Conservation (phyloP, 768 basidiomycete genomes). For the Boletus rubropictus region DNA sequence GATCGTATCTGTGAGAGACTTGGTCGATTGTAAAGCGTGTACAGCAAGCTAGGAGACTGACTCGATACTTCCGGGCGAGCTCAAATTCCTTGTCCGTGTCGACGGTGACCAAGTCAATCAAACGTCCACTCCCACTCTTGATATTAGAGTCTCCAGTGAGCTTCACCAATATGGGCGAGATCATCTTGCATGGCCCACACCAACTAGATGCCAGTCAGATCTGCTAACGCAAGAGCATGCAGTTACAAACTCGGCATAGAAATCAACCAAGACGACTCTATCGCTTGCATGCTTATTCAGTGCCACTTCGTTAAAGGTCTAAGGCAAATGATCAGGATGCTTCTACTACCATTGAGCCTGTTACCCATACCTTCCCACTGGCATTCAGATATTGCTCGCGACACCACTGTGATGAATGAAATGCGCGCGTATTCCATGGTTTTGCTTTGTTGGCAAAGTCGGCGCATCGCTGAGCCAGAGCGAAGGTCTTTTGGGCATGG, state of each 20-base stretch:
- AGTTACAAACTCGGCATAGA: constrained; percentile 69
- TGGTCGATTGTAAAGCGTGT: not conserved
- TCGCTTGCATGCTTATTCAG: constrained; percentile 34
- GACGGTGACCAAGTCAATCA: constrained; percentile 69
- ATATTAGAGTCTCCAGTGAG: constrained; percentile 42
- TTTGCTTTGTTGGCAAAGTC: constrained; percentile 18
- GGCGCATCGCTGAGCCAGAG: constrained; percentile 3
- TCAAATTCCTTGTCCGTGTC: constrained; percentile 51
- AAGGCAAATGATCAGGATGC: not conserved
- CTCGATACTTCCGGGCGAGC: constrained; percentile 50
- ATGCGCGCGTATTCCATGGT: constrained; percentile 19
- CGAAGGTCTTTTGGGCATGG: constrained; percentile 6
- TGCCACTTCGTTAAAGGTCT: constrained; percentile 34
- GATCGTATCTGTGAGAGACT: constrained; percentile 48
- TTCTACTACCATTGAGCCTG: not conserved
- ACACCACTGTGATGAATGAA: constrained; percentile 38
- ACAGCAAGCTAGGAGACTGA: constrained; percentile 2
- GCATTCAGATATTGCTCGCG: constrained; percentile 41
- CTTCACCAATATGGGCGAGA: constrained; percentile 65
- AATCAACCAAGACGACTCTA: constrained; percentile 66
- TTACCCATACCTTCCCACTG: constrained; percentile 35
- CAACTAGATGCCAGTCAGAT: constrained; percentile 43
- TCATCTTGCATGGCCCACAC: constrained; percentile 70
- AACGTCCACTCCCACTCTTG: constrained; percentile 47
- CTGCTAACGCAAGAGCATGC: not conserved